Percentiles rank a stretch among this genome's conserved stretches.
phyloP scores from a whole-genome alignment of 1,284 basidiomycete species.

The Earliella scabrosa region DNA sequence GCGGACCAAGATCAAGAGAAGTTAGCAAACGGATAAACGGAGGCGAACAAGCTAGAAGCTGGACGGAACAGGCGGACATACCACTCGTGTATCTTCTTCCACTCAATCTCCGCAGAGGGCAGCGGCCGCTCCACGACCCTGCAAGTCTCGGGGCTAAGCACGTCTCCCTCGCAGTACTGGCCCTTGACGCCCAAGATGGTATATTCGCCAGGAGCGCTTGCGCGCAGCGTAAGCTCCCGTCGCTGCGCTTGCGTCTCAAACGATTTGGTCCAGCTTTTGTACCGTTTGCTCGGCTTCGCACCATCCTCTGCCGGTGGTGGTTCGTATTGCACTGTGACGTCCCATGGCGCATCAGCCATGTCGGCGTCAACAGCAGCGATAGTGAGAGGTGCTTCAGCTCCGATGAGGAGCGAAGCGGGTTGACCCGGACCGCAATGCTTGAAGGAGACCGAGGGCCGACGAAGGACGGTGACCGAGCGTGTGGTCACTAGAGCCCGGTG shows the following conservation, averaged over 20 bases:
- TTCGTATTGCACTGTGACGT: constrained; percentile 63
- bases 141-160: constrained; percentile 82
- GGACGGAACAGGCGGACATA: constrained; percentile 35
- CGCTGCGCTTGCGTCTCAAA: constrained; percentile 52
- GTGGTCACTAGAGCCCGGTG: constrained; percentile 47
- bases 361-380: constrained; percentile 59
- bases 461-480: constrained; percentile 74
- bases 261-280: constrained; percentile 65
- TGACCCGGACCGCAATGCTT: constrained; percentile 72
- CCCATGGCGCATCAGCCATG: constrained; percentile 67
- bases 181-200: constrained; percentile 76
- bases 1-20: neutral
- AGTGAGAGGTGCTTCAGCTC: constrained; percentile 57
- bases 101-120: constrained; percentile 84
- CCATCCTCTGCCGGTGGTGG: constrained; percentile 47
- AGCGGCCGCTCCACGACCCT: constrained; percentile 75
- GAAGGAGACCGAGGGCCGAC: constrained; percentile 80
- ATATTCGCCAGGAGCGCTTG: constrained; percentile 81
- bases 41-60: neutral
- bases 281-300: constrained; percentile 43
- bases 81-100: constrained; percentile 94
- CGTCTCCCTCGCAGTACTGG: constrained; percentile 78
- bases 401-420: constrained; percentile 78
- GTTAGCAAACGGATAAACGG: neutral
- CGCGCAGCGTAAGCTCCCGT: constrained; percentile 55